Evolutionary conservation across 345 rosid species (phyloP), one percentile per base, ranked within the genome.

Genomic region (Kernera saxatilis): DNA sequence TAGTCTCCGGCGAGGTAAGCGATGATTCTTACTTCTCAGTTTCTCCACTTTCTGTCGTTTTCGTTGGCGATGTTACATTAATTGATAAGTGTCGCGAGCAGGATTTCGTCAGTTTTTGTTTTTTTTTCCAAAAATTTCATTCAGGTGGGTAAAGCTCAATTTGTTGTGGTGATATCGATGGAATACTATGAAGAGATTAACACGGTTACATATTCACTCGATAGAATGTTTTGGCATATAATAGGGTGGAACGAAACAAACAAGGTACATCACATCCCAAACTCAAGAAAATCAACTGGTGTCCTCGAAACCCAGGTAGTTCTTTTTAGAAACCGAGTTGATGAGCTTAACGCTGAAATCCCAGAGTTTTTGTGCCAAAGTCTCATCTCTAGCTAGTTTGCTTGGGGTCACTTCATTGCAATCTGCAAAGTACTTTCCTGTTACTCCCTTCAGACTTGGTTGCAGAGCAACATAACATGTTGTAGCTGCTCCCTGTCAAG

Each of bases 401-500:
- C 88, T 89, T 15, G 97, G 86, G n/a, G 63, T 64, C 40, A 76
- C 30, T 73, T 88, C 90, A 18, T 94, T 94, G 77, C 95, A 94
- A 51, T 94, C 97, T 10, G 68, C 78, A 74, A 74, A 91, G 83
- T 94, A 94, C 29, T 88, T 89, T 40, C 96, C 93, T 0, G 77
- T 85, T 9, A 83, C 92, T 8, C 89, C 93, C 69, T 78, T 81
- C 75, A 91, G 4, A 8, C 64, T 78, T 22, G 92, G 97, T 59
- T 91, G 93, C 4, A 94, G 81, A 3, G 97, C 97, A 0, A 78
- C 90, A 61, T 89, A 89, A 83, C 99, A 94, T 21, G 93, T 84
- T 13, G 99, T 91, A 11, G 97, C 99, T 45, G 99, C 99, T 40
- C 99, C 99, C 97, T 93, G 75, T 35, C 37, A 46, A 25, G 39